Evolutionary conservation across 768 basidiomycete genomes (phyloP).

Genomic region (Mycena sanguinolenta): DNA sequence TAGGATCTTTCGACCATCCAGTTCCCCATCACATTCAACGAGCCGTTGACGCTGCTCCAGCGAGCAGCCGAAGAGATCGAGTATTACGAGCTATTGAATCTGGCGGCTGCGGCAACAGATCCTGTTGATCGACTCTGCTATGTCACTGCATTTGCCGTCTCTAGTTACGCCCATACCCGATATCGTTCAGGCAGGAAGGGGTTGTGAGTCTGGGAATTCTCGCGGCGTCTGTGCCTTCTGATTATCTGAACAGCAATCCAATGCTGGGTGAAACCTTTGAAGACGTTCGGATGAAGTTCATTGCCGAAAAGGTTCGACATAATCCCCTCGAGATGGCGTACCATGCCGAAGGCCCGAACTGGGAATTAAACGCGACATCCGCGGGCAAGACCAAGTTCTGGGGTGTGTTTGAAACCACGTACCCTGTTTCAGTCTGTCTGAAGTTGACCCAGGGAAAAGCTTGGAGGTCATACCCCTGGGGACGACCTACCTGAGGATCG

Average conservation of each 20-base stretch:
- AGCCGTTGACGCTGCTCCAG: slow-evolving; percentile 87
- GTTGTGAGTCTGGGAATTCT: slow-evolving; percentile 66
- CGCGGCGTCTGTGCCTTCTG: slow-evolving; percentile 16
- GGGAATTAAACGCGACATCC: slow-evolving; percentile 84
- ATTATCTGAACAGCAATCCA: slow-evolving; percentile 72
- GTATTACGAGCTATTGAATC: slow-evolving; percentile 76
- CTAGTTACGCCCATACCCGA: slow-evolving; percentile 85
- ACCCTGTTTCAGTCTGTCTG: slow-evolving; percentile 32
- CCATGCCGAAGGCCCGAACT: slow-evolving; percentile 84
- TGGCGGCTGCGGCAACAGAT: slow-evolving; percentile 70
- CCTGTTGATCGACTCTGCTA: slow-evolving; percentile 78
- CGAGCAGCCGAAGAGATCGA: slow-evolving; percentile 88
- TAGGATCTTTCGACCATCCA: slow-evolving; percentile 87
- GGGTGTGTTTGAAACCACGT: slow-evolving; percentile 66
- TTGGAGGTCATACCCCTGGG: slow-evolving; percentile 89
- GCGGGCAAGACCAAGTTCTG: slow-evolving; percentile 90
- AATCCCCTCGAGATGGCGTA: slow-evolving; percentile 88
- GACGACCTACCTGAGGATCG: slow-evolving; percentile 74
- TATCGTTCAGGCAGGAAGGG: slow-evolving; percentile 88
- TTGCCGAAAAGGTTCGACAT: slow-evolving; percentile 91
- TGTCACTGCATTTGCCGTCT: slow-evolving; percentile 88
- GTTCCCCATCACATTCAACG: slow-evolving; percentile 92
- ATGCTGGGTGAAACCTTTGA: slow-evolving; percentile 93
- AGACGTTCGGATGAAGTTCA: slow-evolving; percentile 82
- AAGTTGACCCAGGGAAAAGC: slow-evolving; percentile 75